Base-by-base conservation (phyloP, 2,329 filamentous ascomycete genomes). In the Talaromyces marneffei region DNA sequence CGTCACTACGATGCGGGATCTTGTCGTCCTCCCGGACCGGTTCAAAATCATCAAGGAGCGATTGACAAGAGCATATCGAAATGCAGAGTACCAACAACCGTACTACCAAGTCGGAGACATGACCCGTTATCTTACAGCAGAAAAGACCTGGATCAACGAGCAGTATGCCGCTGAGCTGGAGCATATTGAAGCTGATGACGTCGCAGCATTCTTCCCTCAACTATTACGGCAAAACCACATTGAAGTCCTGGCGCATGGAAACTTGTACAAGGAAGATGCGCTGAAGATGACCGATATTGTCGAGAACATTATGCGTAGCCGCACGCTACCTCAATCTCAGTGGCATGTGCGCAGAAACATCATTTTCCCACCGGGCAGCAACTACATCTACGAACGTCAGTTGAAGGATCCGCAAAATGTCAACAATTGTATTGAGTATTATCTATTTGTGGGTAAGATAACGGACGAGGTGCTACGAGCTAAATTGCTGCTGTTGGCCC, bases 31-130 rank as follows among this genome's bases (percentile, higher is more conserved):
- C 64, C 84, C 90, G n/a, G 92, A 95, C 60, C 86, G 94, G 1
- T 99, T 97, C 71, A 85, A 89, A 54, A 92, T 97, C 67, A 85
- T 96, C 74, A 95, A 96, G 73, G 94, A 99, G 74, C 86, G 91
- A 12, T 77, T 94, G 53, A 80, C 83, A 9, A 85, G 93, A 18
- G 85, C 83, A 2, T 90, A 92, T 72, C 88, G 89, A 66, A 99
- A 99, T 72, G 92, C 88, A 80, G 90, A 92, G 66, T 91, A 90
- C 63, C 87, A 91, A 68, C 90, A 94, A 67, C 92, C 94, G 2
- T 99, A 92, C 78, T 87, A 89, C 65, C 92, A 97, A 73, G 87
- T 97, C 50, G 87, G 88, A 12, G 88, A 91, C 62, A 96, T 89
- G 75, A 90, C 89, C 23, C 83, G 86, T 62, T 95, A 90, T 83